Conservation (phyloP, 176 grass and related monocot species). For the Neostapfia colusana region DNA sequence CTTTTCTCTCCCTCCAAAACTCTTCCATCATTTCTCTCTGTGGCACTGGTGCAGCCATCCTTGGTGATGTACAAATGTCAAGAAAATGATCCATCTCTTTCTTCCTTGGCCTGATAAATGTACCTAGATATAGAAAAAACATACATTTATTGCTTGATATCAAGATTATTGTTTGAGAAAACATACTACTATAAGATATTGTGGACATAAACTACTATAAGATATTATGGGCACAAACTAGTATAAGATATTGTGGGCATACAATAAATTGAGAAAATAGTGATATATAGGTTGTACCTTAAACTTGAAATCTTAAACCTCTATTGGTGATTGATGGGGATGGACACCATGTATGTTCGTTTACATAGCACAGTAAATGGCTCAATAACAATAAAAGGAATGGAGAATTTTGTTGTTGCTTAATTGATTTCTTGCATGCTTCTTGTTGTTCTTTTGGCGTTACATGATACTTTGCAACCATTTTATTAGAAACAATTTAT, state of each 20-base stretch:
- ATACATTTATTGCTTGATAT: too few species aligned
- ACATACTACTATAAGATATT: too few species aligned
- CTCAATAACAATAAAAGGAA: neutral
- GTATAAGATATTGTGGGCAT: neutral
- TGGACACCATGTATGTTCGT: neutral
- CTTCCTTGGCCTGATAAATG: neutral
- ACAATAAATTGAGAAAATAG: neutral
- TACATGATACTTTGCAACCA: neutral
- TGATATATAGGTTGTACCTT: neutral
- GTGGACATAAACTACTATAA: too few species aligned
- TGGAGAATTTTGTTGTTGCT: neutral
- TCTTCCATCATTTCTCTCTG: neutral
- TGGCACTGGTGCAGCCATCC: rapidly evolving
- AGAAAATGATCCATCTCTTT: neutral
- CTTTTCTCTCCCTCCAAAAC: conserved; percentile 10
- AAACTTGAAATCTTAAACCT: neutral
- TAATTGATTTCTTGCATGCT: neutral
- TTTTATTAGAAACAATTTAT: neutral
- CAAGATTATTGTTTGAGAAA: neutral
- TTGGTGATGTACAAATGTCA: neutral
- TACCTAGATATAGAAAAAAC: neutral
- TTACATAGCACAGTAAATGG: conserved; percentile 5
- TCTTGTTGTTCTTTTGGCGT: neutral
- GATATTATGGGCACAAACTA: neutral
- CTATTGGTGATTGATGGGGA: neutral